Evolutionary conservation across 345 rosid species (phyloP), one percentile per base, ranked within the genome.

Genomic region (Boechera divaricarpa): DNA sequence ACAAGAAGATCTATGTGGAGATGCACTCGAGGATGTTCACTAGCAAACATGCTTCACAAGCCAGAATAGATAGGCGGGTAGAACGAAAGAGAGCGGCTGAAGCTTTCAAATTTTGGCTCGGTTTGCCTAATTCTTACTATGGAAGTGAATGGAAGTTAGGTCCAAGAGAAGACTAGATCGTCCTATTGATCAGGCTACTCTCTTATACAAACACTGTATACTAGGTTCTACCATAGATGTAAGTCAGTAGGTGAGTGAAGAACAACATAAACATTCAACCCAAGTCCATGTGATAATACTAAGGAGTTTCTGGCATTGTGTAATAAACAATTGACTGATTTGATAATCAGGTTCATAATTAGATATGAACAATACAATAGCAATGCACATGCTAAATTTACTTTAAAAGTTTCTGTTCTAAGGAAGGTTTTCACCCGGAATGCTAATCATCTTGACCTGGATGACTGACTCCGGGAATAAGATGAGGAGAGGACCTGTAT

Each of bases 21-120:
- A 90, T 94, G 98, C 98, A 90, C 35, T 94, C 98, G 1, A 89
- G 94, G 84, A 89, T 94, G 97, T 94, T 94, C 63, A 92, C 94
- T 1, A 92, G 98, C 74, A 94, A 94, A 76, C 98, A 94, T 69
- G 98, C 98, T 60, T 92, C 98, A 32, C 93, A 88, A 72, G 97
- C 95, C 1, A 86, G 94, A 80, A 82, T 79, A 59, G 97, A 89
- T 5, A 79, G 97, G 79, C 82, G 97, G 78, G 76, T 57, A 0
- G 95, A 94, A 59, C 80, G 93, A 87, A 94, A 87, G 90, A 86
- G 94, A 75, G 97, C 97, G 0, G 94, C 97, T 0, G 98, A 92
- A 88, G 98, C 98, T 53, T 92, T 90, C 85, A 94, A 94, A 83
- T 94, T 92, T 76, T 92, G 97, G 97, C 77, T 94, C 73, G 98